phyloP scores from a whole-genome alignment of 345 rosid species.

The Lepidium africanum region DNA sequence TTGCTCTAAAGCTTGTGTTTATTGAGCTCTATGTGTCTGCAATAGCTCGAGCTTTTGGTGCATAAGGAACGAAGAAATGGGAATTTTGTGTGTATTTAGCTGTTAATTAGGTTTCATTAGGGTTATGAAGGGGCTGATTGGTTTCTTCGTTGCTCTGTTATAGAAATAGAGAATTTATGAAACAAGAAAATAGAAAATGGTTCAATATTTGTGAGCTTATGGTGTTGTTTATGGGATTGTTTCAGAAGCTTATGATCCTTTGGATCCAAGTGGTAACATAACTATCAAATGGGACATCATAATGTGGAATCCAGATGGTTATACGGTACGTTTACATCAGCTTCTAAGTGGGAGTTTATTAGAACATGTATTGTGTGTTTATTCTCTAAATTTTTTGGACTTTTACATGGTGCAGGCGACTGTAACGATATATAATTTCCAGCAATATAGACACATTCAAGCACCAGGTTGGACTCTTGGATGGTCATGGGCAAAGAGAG shows the following conservation, averaged over 20 bases:
- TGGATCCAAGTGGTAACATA: conserved; percentile 70
- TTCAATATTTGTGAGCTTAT: not conserved
- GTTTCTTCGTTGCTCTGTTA: not conserved
- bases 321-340: conserved; percentile 37
- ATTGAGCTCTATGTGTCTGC: not conserved
- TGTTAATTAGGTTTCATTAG: not conserved
- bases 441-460: conserved; percentile 52
- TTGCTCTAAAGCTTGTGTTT: not conserved
- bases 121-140: not conserved
- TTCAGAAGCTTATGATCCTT: conserved; percentile 60
- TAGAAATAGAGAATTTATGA: not conserved
- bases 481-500: conserved; percentile 78
- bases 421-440: conserved; percentile 63
- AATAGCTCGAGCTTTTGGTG: not conserved
- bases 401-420: conserved; percentile 40
- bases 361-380: not conserved
- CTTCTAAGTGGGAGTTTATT: not conserved
- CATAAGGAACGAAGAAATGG: not conserved
- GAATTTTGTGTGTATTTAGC: not conserved
- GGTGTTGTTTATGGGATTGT: not conserved
- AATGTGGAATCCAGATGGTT: conserved; percentile 74
- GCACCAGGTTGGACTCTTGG: conserved; percentile 77
- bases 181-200: not conserved
- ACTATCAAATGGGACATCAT: conserved; percentile 77
- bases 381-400: not conserved